Conservation (phyloP, 192 early-diverging fungal species). For the Coemansia sp. region DNA sequence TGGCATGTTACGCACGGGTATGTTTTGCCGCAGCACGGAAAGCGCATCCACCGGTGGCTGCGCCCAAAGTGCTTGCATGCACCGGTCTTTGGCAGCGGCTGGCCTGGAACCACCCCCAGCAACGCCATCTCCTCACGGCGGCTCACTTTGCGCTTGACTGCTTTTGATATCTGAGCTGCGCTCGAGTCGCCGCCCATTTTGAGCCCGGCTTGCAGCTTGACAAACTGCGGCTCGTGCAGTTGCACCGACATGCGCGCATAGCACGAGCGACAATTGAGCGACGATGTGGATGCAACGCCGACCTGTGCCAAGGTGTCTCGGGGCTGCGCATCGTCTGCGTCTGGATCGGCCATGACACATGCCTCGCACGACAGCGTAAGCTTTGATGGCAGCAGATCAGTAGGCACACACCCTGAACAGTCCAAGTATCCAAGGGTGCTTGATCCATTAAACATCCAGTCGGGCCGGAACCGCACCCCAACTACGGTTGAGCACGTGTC, state of each 20-base stretch:
- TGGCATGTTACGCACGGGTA: constrained; percentile 87
- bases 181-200: constrained; percentile 33
- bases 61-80: constrained; percentile 83
- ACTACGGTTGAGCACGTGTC: constrained; percentile 57
- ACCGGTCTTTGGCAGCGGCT: constrained; percentile 75
- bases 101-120: constrained; percentile 69
- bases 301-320: constrained; percentile 16
- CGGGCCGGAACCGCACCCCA: constrained; percentile 61
- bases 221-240: constrained; percentile 57
- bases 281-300: constrained; percentile 19
- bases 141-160: constrained; percentile 30
- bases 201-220: constrained; percentile 45
- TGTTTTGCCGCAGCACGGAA: constrained; percentile 84
- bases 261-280: constrained; percentile 37
- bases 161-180: constrained; percentile 49
- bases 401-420: constrained; percentile 63
- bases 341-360: constrained; percentile 57
- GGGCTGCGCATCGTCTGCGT: neutral
- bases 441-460: constrained; percentile 59
- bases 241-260: constrained; percentile 38
- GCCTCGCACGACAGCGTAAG: constrained; percentile 69
- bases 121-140: constrained; percentile 57
- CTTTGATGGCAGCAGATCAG: constrained; percentile 72
- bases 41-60: constrained; percentile 88
- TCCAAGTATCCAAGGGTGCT: constrained; percentile 71